Percentiles rank a stretch among this genome's conserved stretches.
Conservation (phyloP, 2,329 filamentous ascomycete genomes). For the Pyrenophora tritici-repentis region DNA sequence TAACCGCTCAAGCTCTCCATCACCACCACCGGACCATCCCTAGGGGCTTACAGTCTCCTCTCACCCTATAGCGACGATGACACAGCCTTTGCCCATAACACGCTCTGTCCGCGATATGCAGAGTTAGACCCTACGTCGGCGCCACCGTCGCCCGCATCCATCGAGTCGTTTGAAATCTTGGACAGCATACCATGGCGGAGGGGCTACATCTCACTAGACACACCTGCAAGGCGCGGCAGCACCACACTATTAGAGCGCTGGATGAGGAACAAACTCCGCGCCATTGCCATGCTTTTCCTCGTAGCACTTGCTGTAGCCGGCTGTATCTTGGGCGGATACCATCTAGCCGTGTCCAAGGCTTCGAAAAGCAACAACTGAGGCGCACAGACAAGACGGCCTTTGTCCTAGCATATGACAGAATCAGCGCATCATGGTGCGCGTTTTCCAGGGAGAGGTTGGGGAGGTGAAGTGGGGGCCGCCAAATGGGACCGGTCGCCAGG, state of each 20-base stretch:
- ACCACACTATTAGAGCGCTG: slow-evolving; percentile 18
- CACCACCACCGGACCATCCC: slow-evolving; percentile 20
- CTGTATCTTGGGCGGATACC: slow-evolving; percentile 25
- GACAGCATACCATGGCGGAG: slow-evolving; percentile 41
- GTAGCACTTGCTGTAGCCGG: slow-evolving; percentile 27
- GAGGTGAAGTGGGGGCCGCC: background rate
- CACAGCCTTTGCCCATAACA: slow-evolving; percentile 26
- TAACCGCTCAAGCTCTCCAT: slow-evolving; percentile 28
- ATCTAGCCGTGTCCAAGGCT: slow-evolving; percentile 23
- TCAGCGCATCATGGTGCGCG: background rate
- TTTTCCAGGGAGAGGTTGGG: background rate
- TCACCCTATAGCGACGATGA: slow-evolving; percentile 37
- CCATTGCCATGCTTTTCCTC: slow-evolving; percentile 26
- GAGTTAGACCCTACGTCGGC: slow-evolving; percentile 37
- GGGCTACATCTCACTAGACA: slow-evolving; percentile 28
- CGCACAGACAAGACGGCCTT: background rate
- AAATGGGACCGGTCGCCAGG: background rate
- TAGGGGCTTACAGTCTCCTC: slow-evolving; percentile 31
- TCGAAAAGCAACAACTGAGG: slow-evolving; percentile 13
- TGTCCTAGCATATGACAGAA: no score
- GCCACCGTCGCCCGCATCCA: slow-evolving; percentile 43
- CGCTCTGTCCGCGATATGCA: slow-evolving; percentile 41
- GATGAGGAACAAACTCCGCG: slow-evolving; percentile 25
- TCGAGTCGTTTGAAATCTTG: slow-evolving; percentile 43
- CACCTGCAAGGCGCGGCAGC: background rate